A percentile compares a stretch with the other conserved stretches of the same genome.
Evolutionary conservation across 2,329 filamentous ascomycete species (phyloP).

Genomic region (Fonsecaea monophora): DNA sequence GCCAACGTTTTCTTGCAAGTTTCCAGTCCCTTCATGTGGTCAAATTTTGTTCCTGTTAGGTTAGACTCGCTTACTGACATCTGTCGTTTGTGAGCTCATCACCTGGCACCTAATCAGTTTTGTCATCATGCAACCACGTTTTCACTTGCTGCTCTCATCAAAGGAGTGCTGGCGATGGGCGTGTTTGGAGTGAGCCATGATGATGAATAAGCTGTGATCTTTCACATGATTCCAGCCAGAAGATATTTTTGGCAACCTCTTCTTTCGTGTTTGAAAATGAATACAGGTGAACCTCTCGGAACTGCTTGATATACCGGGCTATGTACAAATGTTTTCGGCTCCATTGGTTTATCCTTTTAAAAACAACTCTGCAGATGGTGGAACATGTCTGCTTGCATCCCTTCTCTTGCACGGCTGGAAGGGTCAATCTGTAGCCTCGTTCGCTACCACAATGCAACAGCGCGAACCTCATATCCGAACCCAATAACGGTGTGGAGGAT

Average conservation of each 20-base stretch:
- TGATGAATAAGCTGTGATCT: not conserved
- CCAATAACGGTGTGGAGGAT: not conserved
- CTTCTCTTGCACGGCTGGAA: not conserved
- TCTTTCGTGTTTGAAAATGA: not conserved
- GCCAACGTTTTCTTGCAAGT: not conserved
- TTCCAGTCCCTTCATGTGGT: not conserved
- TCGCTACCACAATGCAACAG: not conserved
- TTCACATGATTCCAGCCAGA: not conserved
- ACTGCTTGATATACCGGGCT: not conserved
- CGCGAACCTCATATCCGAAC: not conserved
- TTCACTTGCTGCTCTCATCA: not conserved
- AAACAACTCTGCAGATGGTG: not conserved
- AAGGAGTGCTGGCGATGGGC: not conserved
- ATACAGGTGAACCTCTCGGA: not conserved
- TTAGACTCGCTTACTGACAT: slow-evolving; percentile 22
- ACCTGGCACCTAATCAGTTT: not conserved
- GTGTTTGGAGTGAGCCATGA: not conserved
- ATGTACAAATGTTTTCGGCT: not conserved
- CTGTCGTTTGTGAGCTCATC: slow-evolving; percentile 22
- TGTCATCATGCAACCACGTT: slow-evolving; percentile 4
- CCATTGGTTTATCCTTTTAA: not conserved
- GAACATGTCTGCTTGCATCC: not conserved
- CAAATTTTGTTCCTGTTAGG: slow-evolving; percentile 2
- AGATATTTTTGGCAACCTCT: not conserved
- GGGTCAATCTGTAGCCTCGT: not conserved